Conservation (phyloP, 2,329 filamentous ascomycete genomes). For the Curvularia sp. region DNA sequence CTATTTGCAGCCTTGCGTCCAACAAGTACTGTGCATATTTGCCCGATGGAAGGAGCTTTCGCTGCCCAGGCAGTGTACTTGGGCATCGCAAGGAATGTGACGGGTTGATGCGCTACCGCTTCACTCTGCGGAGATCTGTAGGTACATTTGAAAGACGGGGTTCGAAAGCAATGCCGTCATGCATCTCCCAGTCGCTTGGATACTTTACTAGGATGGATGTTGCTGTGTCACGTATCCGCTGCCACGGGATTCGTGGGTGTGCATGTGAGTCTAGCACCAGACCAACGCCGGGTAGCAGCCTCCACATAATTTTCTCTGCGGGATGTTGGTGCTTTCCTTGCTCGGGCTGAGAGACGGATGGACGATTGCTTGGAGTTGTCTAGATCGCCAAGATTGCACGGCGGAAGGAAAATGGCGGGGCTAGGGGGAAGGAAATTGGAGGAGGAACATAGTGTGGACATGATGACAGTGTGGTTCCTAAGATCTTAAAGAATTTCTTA, state of each 20-base stretch:
- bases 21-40: slow-evolving; percentile 11
- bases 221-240: slow-evolving; percentile 74
- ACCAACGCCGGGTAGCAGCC: no score
- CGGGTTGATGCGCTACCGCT: not conserved
- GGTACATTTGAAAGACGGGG: slow-evolving; percentile 33
- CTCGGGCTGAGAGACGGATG: slow-evolving; percentile 9
- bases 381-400: slow-evolving; percentile 29
- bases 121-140: slow-evolving; percentile 30
- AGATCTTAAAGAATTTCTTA: slow-evolving; percentile 1
- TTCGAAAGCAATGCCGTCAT: slow-evolving; percentile 17
- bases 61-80: slow-evolving; percentile 4
- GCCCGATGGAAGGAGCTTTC: slow-evolving; percentile 15
- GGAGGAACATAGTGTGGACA: slow-evolving; percentile 16
- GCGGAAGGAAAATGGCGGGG: slow-evolving; percentile 29
- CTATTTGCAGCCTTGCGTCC: no score
- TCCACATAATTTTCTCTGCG: not conserved
- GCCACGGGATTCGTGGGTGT: slow-evolving; percentile 17
- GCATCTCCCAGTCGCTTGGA: slow-evolving; percentile 1
- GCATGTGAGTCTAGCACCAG: slow-evolving; percentile 28
- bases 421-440: not conserved
- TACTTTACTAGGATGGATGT: slow-evolving; percentile 77
- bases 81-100: slow-evolving; percentile 6
- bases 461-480: slow-evolving; percentile 22
- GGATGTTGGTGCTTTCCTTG: slow-evolving; percentile 4
- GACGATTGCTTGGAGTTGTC: slow-evolving; percentile 11